Evolutionary conservation across 805 yeast species (phyloP), one percentile per base, ranked within the genome.

Genomic region (Starmera caribaea): DNA sequence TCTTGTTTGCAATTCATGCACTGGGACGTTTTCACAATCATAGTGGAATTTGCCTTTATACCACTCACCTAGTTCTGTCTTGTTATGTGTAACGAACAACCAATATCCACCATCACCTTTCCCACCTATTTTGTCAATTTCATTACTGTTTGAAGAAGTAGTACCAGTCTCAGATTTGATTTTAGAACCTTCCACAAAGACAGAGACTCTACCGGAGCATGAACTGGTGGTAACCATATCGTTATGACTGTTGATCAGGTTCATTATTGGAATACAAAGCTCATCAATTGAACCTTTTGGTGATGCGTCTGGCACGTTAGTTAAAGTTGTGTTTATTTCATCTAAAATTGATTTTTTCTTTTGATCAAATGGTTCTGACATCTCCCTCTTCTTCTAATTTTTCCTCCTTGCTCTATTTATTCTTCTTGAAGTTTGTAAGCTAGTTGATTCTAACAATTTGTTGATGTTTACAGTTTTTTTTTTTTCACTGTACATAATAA

Each of bases 271-370:
- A 11, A 80, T 51, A 49, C 94, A 80, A 16, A 72, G 62, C 37
- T 62, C 75, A 58, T 87, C 96, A n/a, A 86, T 78, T 3, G 86
- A 71, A 1, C 96, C 96, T 52, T 87, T 88, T 13, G 96, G 96
- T 3, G 94, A 82, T n/a, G 76, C 64, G 57, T 81, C 90, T 4
- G 75, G 77, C 11, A 62, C 56, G 0, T 54, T 57, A 2, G 58
- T 65, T 7, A 63, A 55, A 8, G 66, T 74, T 3, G 62, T 54
- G 2, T 56, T 51, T 8, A 82, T 78, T 38, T 76, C 81, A n/a
- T 56, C 46, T 8, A 81, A 55, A 7, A 82, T 74, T 33, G 63
- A 53, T 11, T 47, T 44, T 48, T 83, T 82, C 60, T 81, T 82
- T 54, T 80, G 88, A 42, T 76, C 78, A 57, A 82, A 82, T 2